These are phyloP conservation scores for Pachysandra terminalis DNA, from an alignment of 164 flowering plant genomes.

Conservation along the genomic window DNA sequence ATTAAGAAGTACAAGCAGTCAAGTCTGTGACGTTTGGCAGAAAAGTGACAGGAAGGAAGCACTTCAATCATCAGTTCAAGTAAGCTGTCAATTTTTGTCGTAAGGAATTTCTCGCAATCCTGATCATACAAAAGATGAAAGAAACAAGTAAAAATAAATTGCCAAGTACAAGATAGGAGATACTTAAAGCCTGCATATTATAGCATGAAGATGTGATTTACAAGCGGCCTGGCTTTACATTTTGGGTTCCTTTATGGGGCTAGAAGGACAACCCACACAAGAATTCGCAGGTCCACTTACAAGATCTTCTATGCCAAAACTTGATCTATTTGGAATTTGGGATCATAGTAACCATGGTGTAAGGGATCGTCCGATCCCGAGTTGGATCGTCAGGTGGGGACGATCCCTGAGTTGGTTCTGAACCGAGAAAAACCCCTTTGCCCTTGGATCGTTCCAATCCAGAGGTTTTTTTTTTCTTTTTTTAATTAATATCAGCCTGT, in stretches of 20 bases:
- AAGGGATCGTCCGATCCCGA: too few relatives aligned
- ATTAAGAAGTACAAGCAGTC: conserved; percentile 78
- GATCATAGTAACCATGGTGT: too few relatives aligned
- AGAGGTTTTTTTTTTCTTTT: too few relatives aligned
- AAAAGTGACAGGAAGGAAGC: conserved; percentile 75
- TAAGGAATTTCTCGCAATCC: conserved; percentile 52
- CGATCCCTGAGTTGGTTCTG: too few relatives aligned
- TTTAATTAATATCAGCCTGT: too few relatives aligned
- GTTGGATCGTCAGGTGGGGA: too few relatives aligned
- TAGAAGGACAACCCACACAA: neutral
- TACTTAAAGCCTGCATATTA: neutral
- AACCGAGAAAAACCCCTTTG: too few relatives aligned
- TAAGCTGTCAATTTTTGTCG: conserved; percentile 53
- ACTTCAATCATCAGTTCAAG: conserved; percentile 69
- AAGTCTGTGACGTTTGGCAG: conserved; percentile 89
- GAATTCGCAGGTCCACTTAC: neutral
- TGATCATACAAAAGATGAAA: conserved; percentile 28
- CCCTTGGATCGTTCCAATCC: too few relatives aligned
- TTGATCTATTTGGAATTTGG: neutral
- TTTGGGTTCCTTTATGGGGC: too few relatives aligned
- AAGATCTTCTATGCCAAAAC: neutral
- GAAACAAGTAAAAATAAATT: conserved; percentile 5
- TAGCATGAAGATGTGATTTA: too few relatives aligned
- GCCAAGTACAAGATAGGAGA: neutral
- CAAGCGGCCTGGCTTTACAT: too few relatives aligned